Evolutionary conservation across 257 asterid genomes (phyloP), one percentile per base, ranked within the genome.

Genomic region (Solanum pennellii): DNA sequence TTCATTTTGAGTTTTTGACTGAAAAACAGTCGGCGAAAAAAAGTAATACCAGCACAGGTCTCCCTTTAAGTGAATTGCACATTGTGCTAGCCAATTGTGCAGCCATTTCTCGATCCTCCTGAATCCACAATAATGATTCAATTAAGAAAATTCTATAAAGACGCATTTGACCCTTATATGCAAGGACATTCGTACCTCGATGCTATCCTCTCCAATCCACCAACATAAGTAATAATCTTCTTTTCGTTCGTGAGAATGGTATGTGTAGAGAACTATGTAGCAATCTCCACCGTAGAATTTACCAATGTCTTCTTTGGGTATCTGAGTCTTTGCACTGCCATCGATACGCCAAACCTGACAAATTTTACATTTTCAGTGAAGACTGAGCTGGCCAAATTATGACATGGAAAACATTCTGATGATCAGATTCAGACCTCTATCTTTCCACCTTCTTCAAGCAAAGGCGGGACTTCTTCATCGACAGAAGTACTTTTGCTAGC

Each of bases 161-260:
- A 27, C 1, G 16, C 3, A 0, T 77, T 35, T n/a, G 23, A 29
- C 69, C 69, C 39, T 14, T 15, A 71, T 62, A 86, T 68, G 84
- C 65, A 45, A 16, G 62, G 15, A 47, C 82, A 87, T 10, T 27
- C 60, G 73, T 92, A 97, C 99, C 99, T 96, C 94, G 66, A 93
- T 82, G 90, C 99, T 97, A 91, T 97, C 99, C 92, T 96, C 96
- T 60, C 99, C 99, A 86, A 95, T 92, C 99, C 99, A 97, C 91
- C 88, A 92, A 89, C 98, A 94, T 90, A 97, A 92, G 93, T 92
- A 96, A 88, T 92, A 93, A 88, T 97, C 99, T 88, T 97, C 99
- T 92, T 94, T 97, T 90, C 94, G 88, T 88, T 97, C 99, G 86
- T 92, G 88, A 75, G 98, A 95, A 89, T 94, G 98, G 89, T 95